phyloP scores from a whole-genome alignment of 2,329 filamentous ascomycete genomes.

The Chalaropsis ovoidea region DNA sequence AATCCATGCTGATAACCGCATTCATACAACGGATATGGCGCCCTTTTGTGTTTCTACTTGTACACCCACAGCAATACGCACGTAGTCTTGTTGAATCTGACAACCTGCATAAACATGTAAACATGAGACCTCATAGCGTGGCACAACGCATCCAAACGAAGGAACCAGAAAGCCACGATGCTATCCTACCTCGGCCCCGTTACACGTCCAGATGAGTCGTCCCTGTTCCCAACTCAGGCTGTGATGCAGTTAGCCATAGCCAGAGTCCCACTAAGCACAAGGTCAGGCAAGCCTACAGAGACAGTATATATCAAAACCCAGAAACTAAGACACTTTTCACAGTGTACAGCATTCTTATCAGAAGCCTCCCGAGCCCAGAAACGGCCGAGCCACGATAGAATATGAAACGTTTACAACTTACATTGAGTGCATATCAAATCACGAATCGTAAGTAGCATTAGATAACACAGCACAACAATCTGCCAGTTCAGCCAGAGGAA shows the following conservation, averaged over 20 bases:
- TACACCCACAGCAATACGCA: background rate
- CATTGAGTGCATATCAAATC: background rate
- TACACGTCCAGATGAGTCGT: background rate
- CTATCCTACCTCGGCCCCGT: background rate
- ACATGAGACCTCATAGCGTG: background rate
- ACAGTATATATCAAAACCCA: too few relatives aligned
- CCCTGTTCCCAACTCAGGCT: background rate
- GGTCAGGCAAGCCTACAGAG: too few relatives aligned
- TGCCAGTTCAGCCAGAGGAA: too few relatives aligned
- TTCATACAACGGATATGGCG: background rate
- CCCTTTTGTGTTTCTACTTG: constrained; percentile 1
- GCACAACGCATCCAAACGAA: background rate
- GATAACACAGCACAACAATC: too few relatives aligned
- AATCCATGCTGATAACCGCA: background rate
- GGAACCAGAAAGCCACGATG: background rate
- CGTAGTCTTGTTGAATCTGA: background rate
- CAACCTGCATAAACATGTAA: background rate
- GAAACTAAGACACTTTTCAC: background rate
- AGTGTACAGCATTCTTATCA: background rate
- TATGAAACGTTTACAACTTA: background rate
- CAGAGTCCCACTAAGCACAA: too few relatives aligned
- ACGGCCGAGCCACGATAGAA: background rate
- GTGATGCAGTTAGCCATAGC: too few relatives aligned
- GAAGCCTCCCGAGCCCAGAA: background rate
- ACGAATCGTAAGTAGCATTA: too few relatives aligned